Conservation (phyloP, 345 rosid species). For the Odontarrhena argentea region DNA sequence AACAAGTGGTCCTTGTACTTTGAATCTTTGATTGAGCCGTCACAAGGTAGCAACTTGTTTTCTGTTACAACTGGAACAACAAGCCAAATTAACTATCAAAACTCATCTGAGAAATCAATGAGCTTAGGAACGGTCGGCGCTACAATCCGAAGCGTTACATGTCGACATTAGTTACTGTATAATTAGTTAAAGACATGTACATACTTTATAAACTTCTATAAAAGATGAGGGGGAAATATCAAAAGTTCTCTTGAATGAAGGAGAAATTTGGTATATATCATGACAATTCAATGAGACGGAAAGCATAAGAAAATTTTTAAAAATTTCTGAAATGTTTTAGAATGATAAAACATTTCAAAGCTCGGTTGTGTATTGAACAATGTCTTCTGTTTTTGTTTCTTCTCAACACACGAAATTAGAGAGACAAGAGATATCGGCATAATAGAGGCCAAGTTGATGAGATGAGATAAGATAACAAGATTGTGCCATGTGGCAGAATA, state of each 20-base stretch:
- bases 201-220: neutral
- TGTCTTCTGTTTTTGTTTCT: neutral
- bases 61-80: conserved; percentile 12
- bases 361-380: neutral
- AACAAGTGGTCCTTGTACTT: conserved; percentile 19
- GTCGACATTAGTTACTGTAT: conserved; percentile 21
- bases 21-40: conserved; percentile 31
- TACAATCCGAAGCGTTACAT: conserved; percentile 11
- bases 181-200: neutral
- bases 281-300: neutral
- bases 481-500: conserved; percentile 35
- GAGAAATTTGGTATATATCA: neutral
- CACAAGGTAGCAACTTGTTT: conserved; percentile 25
- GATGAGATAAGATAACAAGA: conserved; percentile 31
- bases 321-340: too few species aligned
- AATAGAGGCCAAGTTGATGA: conserved; percentile 13
- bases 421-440: conserved; percentile 4
- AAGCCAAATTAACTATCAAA: conserved; percentile 12
- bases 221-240: neutral
- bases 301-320: too few species aligned
- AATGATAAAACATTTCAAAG: neutral
- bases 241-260: conserved; percentile 5
- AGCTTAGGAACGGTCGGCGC: conserved; percentile 12
- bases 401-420: conserved; percentile 16
- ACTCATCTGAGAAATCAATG: neutral